phyloP scores from a whole-genome alignment of 2,329 filamentous ascomycete species.

The Furcasterigmium sp. region DNA sequence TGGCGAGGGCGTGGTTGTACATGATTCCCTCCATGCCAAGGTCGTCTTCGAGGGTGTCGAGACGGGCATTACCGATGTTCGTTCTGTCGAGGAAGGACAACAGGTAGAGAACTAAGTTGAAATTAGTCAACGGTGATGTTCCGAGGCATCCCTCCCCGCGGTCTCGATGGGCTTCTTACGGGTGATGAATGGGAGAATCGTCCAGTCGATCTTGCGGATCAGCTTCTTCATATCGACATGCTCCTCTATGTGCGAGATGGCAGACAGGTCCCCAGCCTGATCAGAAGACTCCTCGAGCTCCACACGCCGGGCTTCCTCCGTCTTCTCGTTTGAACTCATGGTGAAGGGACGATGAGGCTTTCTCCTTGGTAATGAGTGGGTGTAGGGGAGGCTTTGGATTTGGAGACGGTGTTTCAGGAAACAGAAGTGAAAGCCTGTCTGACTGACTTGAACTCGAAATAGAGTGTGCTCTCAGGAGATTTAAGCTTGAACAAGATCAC shows the following conservation, averaged over 20 bases:
- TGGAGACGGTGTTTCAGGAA: too few species aligned
- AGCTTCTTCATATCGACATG: constrained; percentile 29
- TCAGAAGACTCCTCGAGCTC: not conserved
- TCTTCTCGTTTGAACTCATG: not conserved
- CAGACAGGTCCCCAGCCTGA: not conserved
- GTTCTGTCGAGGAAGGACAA: constrained; percentile 52
- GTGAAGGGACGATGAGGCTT: too few species aligned
- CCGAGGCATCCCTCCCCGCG: too few species aligned
- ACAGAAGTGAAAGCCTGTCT: too few species aligned
- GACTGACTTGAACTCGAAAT: too few species aligned
- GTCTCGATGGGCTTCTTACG: too few species aligned
- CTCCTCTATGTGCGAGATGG: not conserved
- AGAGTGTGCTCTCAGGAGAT: too few species aligned
- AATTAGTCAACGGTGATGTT: too few species aligned
- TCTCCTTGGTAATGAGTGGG: too few species aligned
- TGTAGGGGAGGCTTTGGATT: too few species aligned
- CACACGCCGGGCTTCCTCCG: not conserved
- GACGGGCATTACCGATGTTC: constrained; percentile 43
- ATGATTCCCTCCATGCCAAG: constrained; percentile 6
- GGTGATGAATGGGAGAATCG: constrained; percentile 53
- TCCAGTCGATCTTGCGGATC: constrained; percentile 45
- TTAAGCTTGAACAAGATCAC: too few species aligned
- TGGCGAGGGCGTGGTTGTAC: constrained; percentile 41
- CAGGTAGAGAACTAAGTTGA: constrained; percentile 45
- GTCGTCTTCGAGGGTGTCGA: constrained; percentile 37